A percentile compares a stretch with the other conserved stretches of the same genome.
These are phyloP conservation scores for Fraxinus xanthoxyloides DNA, from an alignment of 305 asterid species.

Conservation along the genomic window DNA sequence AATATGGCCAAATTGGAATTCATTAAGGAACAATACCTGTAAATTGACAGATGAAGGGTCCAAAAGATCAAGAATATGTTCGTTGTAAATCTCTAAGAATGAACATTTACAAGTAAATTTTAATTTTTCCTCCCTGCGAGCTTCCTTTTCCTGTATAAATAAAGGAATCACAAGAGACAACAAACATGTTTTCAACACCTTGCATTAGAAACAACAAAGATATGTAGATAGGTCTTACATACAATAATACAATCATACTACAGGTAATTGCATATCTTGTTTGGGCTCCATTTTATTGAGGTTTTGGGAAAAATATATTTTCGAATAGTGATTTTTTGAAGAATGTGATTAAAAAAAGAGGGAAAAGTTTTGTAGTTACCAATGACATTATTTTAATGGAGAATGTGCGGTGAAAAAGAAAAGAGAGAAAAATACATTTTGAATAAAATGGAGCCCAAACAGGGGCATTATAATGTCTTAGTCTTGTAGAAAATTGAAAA, in stretches of 20 bases:
- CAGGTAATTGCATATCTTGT: not conserved
- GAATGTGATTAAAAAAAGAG: not conserved
- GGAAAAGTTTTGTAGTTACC: not conserved
- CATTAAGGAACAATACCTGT: slow-evolving; percentile 51
- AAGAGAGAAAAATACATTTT: not conserved
- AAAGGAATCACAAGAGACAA: slow-evolving; percentile 16
- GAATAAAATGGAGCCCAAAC: not conserved
- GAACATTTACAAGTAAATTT: slow-evolving; percentile 85
- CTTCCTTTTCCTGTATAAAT: slow-evolving; percentile 74
- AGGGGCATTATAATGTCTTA: not conserved
- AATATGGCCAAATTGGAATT: not conserved
- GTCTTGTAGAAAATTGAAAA: slow-evolving; percentile 2
- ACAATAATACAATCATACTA: not conserved
- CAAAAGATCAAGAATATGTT: slow-evolving; percentile 89
- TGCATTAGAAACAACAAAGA: not conserved
- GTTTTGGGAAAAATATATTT: not conserved
- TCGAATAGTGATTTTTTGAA: not conserved
- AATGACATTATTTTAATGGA: no score
- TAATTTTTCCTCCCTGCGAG: slow-evolving; percentile 84
- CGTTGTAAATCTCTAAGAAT: slow-evolving; percentile 91
- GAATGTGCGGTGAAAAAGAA: not conserved
- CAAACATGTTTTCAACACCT: slow-evolving; percentile 1
- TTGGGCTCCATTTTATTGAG: not conserved
- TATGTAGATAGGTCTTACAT: slow-evolving; percentile 1
- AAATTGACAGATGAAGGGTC: slow-evolving; percentile 81